phyloP scores from a whole-genome alignment of 2,329 filamentous ascomycete species.

The Colletotrichum sidae region DNA sequence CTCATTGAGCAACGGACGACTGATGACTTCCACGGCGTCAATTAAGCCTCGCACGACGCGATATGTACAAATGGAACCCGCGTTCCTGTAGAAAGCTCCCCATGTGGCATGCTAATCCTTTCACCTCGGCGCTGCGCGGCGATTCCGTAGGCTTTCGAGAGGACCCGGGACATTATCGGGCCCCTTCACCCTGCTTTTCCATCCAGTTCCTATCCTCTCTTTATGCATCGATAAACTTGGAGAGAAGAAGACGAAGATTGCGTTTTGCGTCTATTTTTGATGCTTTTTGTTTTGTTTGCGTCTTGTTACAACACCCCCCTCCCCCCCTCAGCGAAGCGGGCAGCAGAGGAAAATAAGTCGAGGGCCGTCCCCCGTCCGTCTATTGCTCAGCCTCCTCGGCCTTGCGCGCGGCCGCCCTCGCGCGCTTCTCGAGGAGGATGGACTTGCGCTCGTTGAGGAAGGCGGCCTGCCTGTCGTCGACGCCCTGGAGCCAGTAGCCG shows the following conservation, averaged over 20 bases:
- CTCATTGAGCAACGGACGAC: background rate
- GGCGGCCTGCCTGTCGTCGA: constrained; percentile 84
- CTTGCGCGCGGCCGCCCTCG: constrained; percentile 62
- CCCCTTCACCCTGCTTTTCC: background rate
- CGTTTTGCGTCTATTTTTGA: too few relatives aligned
- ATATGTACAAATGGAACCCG: constrained; percentile 27
- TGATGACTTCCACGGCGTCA: constrained; percentile 29
- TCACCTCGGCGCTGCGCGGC: constrained; percentile 1
- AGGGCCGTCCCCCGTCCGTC: background rate
- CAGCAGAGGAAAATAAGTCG: background rate
- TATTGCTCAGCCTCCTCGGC: constrained; percentile 50
- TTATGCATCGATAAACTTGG: background rate
- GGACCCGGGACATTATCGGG: background rate
- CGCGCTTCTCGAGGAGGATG: constrained; percentile 87
- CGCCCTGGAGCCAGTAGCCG: constrained; percentile 95
- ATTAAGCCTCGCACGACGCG: constrained; percentile 26
- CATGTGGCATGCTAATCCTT: constrained; percentile 1
- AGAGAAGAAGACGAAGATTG: too few relatives aligned
- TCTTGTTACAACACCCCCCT: background rate
- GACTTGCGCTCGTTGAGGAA: constrained; percentile 84
- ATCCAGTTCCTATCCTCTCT: background rate
- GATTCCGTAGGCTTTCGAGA: background rate
- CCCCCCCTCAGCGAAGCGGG: background rate
- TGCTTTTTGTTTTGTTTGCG: background rate
- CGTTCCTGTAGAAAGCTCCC: background rate